Percentiles rank a stretch among this genome's conserved stretches.
Evolutionary conservation across 2,329 filamentous ascomycete genomes (phyloP).

Genomic region (Claviceps purpurea): DNA sequence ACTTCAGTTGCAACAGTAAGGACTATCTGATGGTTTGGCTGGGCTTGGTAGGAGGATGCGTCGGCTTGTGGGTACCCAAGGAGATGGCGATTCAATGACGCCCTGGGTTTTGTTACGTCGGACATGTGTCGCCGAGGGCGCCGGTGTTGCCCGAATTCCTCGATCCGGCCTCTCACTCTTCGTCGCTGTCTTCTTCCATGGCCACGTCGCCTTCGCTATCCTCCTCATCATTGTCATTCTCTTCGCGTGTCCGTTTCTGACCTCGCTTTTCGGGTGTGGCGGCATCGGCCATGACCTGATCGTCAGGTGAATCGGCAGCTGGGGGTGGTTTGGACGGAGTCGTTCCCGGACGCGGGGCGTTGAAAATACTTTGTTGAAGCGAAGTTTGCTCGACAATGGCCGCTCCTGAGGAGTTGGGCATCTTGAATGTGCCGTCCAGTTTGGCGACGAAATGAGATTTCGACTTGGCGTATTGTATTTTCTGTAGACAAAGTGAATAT

Average conservation of each 20-base stretch:
- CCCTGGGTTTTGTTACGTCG: conserved; percentile 3
- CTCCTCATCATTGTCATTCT: conserved; percentile 49
- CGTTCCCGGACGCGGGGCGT: conserved; percentile 44
- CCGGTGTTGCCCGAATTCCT: not conserved
- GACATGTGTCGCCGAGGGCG: not conserved
- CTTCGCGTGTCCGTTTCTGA: conserved; percentile 57
- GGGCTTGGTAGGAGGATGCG: conserved; percentile 68
- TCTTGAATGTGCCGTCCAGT: conserved; percentile 78
- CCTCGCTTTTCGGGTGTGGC: conserved; percentile 43
- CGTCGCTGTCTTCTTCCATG: conserved; percentile 60
- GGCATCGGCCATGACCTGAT: conserved; percentile 36
- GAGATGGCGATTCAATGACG: conserved; percentile 41
- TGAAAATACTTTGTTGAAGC: conserved; percentile 70
- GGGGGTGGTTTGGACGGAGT: conserved; percentile 36
- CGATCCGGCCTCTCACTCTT: conserved; percentile 36
- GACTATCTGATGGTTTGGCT: conserved; percentile 82
- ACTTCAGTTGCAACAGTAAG: conserved; percentile 45
- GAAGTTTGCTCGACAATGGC: conserved; percentile 53
- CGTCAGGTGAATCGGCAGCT: conserved; percentile 30
- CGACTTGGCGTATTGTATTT: conserved; percentile 80
- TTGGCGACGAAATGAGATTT: conserved; percentile 83
- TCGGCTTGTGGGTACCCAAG: conserved; percentile 65
- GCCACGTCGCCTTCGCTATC: conserved; percentile 56
- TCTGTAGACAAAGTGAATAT: conserved; percentile 35
- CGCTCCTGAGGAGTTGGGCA: conserved; percentile 42